phyloP scores from a whole-genome alignment of 106 monocot species.

The Phalaenopsis aphrodite region DNA sequence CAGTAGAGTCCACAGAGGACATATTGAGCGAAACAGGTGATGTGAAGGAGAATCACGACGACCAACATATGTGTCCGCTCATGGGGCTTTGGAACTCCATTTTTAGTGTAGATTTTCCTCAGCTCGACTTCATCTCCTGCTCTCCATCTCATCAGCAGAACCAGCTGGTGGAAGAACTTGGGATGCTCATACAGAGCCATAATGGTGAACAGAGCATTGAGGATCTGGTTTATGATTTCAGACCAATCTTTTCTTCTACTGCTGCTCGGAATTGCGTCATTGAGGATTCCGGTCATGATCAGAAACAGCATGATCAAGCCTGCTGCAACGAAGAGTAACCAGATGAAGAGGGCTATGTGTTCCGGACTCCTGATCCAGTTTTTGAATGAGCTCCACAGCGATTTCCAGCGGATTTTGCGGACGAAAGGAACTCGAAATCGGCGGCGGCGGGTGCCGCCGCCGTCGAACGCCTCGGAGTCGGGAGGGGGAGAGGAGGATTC shows the following conservation, averaged over 20 bases:
- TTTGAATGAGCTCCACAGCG: constrained; percentile 4
- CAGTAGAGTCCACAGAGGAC: constrained; percentile 15
- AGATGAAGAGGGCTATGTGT: constrained; percentile 14
- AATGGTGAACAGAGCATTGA: constrained; percentile 22
- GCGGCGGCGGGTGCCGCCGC: background rate
- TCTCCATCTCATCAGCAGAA: constrained; percentile 10
- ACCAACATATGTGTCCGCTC: constrained; percentile 7
- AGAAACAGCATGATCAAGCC: constrained; percentile 15
- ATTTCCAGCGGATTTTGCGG: constrained; percentile 14
- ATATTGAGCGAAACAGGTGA: constrained; percentile 13
- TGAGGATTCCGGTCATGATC: constrained; percentile 10
- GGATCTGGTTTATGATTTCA: constrained; percentile 16
- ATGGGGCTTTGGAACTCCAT: constrained; percentile 3
- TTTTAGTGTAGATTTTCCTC: constrained; percentile 8
- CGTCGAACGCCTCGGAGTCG: background rate
- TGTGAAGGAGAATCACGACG: constrained; percentile 15
- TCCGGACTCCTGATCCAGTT: constrained; percentile 10
- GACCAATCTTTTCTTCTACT: constrained; percentile 1
- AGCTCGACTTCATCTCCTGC: background rate
- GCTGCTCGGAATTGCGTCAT: background rate
- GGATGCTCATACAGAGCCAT: constrained; percentile 21
- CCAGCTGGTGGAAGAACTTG: constrained; percentile 9
- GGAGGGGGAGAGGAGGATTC: background rate
- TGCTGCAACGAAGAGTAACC: constrained; percentile 12
- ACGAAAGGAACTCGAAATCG: constrained; percentile 21